Evolutionary conservation across 1,284 basidiomycete species (phyloP), one percentile per base, ranked within the genome.

Genomic region (Athelia psychrophila): DNA sequence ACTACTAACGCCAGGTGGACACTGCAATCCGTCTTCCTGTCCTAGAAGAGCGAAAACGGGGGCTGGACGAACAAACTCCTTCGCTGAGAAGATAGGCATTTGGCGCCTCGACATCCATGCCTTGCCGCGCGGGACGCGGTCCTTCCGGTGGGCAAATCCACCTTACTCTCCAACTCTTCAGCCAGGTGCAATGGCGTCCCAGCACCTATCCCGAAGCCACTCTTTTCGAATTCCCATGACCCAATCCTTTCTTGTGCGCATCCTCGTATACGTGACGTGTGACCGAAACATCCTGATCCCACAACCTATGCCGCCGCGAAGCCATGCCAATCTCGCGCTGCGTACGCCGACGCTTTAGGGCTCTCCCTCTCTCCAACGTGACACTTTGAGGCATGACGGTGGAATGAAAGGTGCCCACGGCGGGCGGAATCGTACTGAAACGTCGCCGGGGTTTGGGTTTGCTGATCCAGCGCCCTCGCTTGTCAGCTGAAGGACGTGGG

Each of bases 261-360:
- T 63, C 71, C 65, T 60, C 60, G 56, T 36, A 44, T n/a, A 24
- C 19, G n/a, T 42, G 38, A 23, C 38, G 22, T 42, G 36, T 32
- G 5, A 15, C 44, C 3, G 9, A 35, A 6, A n/a, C 8, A n/a
- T 42, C 40, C 40, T 45, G 3, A 25, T 44, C 27, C 22, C 19
- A 13, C 42, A 23, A 12, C 36, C 27, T 25, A 44, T 25, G 12
- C 2, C 33, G 56, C 56, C 58, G 62, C 68, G 74, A 67, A 75
- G 72, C 76, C 76, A 77, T 71, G 73, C 62, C 59, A 58, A 66
- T 76, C 75, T 76, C 66, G 27, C 27, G 67, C 68, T 73, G 75
- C 73, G 73, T 64, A 62, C 68, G 67, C 72, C 74, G 67, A 69
- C 72, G 71, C 75, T 78, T 77, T 59, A 71, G 63, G 71, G 60